Evolutionary conservation across 495 filamentous ascomycete genomes (phyloP).

Genomic region (Cercophora newfieldiana): DNA sequence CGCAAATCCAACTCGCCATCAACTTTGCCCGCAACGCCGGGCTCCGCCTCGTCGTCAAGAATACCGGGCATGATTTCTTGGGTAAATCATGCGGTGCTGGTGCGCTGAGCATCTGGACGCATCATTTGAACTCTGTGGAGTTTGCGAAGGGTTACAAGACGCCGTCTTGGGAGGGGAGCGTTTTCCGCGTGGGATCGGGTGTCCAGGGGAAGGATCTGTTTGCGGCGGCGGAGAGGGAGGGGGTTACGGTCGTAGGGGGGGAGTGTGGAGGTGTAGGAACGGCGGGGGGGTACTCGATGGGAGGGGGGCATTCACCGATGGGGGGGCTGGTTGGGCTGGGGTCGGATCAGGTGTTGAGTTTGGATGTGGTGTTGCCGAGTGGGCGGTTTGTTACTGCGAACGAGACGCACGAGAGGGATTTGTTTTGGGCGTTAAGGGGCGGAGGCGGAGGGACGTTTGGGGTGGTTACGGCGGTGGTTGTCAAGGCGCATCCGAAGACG

Average conservation of each 20-base stretch:
- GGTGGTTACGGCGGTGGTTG: slow-evolving; percentile 51
- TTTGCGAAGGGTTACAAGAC: slow-evolving; percentile 39
- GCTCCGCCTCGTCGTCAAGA: slow-evolving; percentile 43
- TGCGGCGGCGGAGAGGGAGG: slow-evolving; percentile 27
- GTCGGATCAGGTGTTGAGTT: slow-evolving; percentile 48
- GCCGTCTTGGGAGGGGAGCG: slow-evolving; percentile 42
- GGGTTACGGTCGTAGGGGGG: slow-evolving; percentile 51
- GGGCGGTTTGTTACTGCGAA: slow-evolving; percentile 45
- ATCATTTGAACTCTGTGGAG: slow-evolving; percentile 53
- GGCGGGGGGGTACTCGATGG: slow-evolving; percentile 45
- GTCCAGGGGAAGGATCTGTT: slow-evolving; percentile 51
- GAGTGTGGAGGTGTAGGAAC: slow-evolving; percentile 41
- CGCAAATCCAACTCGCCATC: slow-evolving; percentile 44
- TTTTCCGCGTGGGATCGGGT: slow-evolving; percentile 55
- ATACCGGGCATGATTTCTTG: slow-evolving; percentile 47
- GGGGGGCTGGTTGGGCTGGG: slow-evolving; percentile 45
- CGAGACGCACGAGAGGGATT: slow-evolving; percentile 42
- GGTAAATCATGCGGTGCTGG: slow-evolving; percentile 53
- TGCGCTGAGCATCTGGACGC: slow-evolving; percentile 60
- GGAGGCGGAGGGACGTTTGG: slow-evolving; percentile 46
- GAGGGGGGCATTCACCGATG: slow-evolving; percentile 48
- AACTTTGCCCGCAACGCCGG: slow-evolving; percentile 45
- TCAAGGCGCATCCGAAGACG: slow-evolving; percentile 47
- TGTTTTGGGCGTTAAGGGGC: slow-evolving; percentile 50
- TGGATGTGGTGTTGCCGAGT: slow-evolving; percentile 47